Conservation (phyloP, 805 yeast species). For the Metschnikowia cerradonensis region DNA sequence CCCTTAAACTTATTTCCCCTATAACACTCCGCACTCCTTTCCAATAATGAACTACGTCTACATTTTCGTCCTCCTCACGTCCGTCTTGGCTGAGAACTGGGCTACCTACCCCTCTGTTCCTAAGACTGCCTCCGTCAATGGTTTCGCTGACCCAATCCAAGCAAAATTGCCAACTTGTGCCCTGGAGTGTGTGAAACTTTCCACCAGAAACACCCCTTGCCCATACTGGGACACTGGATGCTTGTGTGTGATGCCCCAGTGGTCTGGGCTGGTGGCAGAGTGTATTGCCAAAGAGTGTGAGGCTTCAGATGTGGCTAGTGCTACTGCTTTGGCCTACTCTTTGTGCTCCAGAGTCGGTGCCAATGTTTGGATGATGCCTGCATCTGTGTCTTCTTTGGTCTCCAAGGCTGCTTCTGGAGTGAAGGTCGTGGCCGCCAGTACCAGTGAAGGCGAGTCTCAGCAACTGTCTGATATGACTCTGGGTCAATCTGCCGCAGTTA, state of each 20-base stretch:
- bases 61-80: constrained; percentile 7
- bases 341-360: constrained; percentile 42
- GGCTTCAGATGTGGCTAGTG: constrained; percentile 33
- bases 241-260: constrained; percentile 46
- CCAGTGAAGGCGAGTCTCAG: constrained; percentile 2
- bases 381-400: constrained; percentile 31
- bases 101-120: constrained; percentile 45
- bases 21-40: neutral
- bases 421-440: constrained; percentile 5
- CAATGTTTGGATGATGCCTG: constrained; percentile 44
- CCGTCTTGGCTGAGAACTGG: constrained; percentile 30
- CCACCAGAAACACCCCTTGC: constrained; percentile 43
- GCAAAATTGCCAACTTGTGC: constrained; percentile 41
- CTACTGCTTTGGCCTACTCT: constrained; percentile 41
- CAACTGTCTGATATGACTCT: constrained; percentile 5
- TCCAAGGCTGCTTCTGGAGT: constrained; percentile 21
- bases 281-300: constrained; percentile 39
- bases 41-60: constrained; percentile 1
- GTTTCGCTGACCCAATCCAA: constrained; percentile 45
- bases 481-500: constrained; percentile 8
- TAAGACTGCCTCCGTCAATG: constrained; percentile 44
- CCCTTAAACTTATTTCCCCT: neutral
- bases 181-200: constrained; percentile 33
- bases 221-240: constrained; percentile 54
- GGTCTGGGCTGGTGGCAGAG: constrained; percentile 41